Base-by-base conservation (phyloP, 345 rosid species). In the Populus euphratica region DNA sequence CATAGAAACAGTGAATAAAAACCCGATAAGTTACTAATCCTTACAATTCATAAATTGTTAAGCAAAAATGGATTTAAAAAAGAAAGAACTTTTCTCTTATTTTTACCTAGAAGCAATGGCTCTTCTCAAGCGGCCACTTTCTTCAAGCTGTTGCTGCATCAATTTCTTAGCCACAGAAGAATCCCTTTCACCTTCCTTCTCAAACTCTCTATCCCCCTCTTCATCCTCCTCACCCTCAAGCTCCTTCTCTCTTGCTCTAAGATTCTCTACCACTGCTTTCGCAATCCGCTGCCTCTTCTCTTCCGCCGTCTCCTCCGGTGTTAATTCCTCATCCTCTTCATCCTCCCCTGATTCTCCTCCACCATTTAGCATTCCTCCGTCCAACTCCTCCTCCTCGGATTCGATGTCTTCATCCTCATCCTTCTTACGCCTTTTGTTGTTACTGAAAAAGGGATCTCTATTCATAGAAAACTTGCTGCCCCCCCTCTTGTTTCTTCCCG, bases 91-190 rank as follows among this genome's bases (percentile, higher is more conserved):
- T 33, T 29, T 18, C 43, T 67, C 79, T 8, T 21, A 11, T 49
- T 14, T 11, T 63, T 84, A 94, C 99, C 97, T 90, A 5, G 94
- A 94, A 75, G 98, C 93, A 73, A 96, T 73, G 43, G 69, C 85
- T 85, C 91, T 89, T 75, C 92, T 87, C 80, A 86, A 84, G 65
- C 99, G 79, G 17, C 98, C 99, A 82, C 92, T 92, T 18, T 92
- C 98, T 82, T 92, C 97, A 9, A 86, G 88, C 90, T 96, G 99
- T 81, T 90, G 89, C 87, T 91, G 86, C 88, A 89, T 86, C 93
- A 96, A 82, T 73, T 83, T 82, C 80, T 85, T 87, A 5, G 83
- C 89, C 14, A 94, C 92, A 62, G 79, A 79, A 11, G 92, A 81
- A 88, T 93, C 95, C 74, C 87, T 83, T 61, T 70, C 86, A 0